Base-by-base conservation (phyloP, 306 rosid species). In the Glycine tomentella region DNA sequence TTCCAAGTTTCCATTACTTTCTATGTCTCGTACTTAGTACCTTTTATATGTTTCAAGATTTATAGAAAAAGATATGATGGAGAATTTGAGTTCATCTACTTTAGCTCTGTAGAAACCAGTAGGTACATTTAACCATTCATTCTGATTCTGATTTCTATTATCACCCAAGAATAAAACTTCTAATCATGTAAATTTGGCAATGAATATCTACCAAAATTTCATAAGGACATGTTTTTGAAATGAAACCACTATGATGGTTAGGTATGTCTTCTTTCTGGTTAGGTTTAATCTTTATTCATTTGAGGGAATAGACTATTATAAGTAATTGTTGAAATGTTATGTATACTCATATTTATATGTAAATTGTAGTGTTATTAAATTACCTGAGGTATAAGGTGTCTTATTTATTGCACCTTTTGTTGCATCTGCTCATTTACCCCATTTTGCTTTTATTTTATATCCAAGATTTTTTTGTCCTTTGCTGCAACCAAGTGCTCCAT, bases 261-360 rank as follows among this genome's bases (percentile, higher is more conserved):
- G 59, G 10, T 8, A 59, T 72, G 7, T 72, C 59, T 33, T 78
- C 71, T 56, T 25, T 25, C 31, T 75, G 36, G 31, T 48, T 15
- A 55, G 14, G n/a, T 55, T 7, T 55, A 73, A 48, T 73, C 61
- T 34, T 72, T 63, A 17, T 33, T 73, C 16, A 72, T 57, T 69
- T 81, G 61, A 40, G 42, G 72, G 72, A 50, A 46, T 57, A 38
- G 12, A n/a, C 64, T 53, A 36, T 78, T n/a, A 36, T 65, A 78
- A 72, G 46, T 63, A 78, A 34, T 55, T 63, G 3, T 25, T 70
- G 72, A 25, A 25, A 25, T 25, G 31, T 25, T 25, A 25, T 25
- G 1, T 25, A 25, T 25, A 25, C 31, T 25, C 31, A 25, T 25
- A 25, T 25, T 25, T 25, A 25, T 15, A 53, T 42, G 6, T 59